Conservation (phyloP, 306 rosid genomes). For the Prunus campanulata region DNA sequence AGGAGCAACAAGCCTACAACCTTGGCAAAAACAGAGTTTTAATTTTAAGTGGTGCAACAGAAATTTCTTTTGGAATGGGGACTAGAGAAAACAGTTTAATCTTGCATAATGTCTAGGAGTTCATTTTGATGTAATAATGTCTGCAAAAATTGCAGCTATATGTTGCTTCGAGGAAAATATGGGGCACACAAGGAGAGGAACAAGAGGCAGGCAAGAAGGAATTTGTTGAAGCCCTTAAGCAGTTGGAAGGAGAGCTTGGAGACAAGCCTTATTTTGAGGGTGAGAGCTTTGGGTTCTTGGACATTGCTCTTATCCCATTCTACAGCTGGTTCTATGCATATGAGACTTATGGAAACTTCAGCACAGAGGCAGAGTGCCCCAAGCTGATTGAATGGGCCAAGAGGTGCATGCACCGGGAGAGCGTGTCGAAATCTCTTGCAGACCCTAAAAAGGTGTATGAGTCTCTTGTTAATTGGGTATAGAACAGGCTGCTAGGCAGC, state of each 20-base stretch:
- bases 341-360: slow-evolving; percentile 11
- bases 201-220: slow-evolving; percentile 24
- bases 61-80: too few species aligned
- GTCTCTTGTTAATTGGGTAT: too few species aligned
- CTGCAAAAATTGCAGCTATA: slow-evolving; percentile 16
- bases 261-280: slow-evolving; percentile 28
- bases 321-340: neutral
- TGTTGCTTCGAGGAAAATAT: slow-evolving; percentile 25
- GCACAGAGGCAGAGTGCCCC: slow-evolving; percentile 14
- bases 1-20: too few species aligned
- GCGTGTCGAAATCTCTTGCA: slow-evolving; percentile 18
- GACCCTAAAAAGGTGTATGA: slow-evolving; percentile 1
- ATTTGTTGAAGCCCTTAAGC: slow-evolving; percentile 8
- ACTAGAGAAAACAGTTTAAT: too few species aligned
- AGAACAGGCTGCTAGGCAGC: too few species aligned
- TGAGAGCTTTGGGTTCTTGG: slow-evolving; percentile 24
- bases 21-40: too few species aligned
- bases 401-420: slow-evolving; percentile 23
- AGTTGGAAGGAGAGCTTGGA: slow-evolving; percentile 35
- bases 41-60: too few species aligned
- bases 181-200: slow-evolving; percentile 13
- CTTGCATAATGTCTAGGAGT: too few species aligned
- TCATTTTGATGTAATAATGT: neutral
- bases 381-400: slow-evolving; percentile 25
- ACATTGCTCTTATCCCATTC: slow-evolving; percentile 26